Evolutionary conservation across 306 rosid genomes (phyloP), one percentile per base, ranked within the genome.

Genomic region (Hippophae tibetana): DNA sequence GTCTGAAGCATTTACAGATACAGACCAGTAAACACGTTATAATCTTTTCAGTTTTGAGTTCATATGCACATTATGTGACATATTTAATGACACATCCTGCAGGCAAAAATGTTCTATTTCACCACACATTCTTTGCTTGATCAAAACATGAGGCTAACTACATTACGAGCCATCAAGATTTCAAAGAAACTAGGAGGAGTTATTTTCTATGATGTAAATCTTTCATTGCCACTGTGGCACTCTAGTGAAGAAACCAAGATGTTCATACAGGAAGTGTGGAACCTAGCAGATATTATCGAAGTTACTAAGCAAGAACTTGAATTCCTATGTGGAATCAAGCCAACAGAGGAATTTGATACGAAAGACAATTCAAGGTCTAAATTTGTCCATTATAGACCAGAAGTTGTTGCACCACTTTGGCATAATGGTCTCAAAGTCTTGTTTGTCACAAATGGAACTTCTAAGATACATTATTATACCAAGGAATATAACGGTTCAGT

Each of bases 231-330:
- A 42, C 76, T 92, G 9, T 92, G 98, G 98, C 81, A 74, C 38
- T 92, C 95, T 44, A 59, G 67, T 43, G 96, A 92, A 74, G 98
- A 92, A 72, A 78, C 93, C 46, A 81, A 71, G 78, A 65, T 47
- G 60, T 82, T 85, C 77, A 74, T 87, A 58, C 80, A 78, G 64
- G 71, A 79, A 80, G 93, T 72, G n/a, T 92, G 95, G 98, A 78
- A 73, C 74, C 86, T 78, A 57, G 92, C 95, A 7, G 95, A 92
- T 70, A 56, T 92, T 67, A 82, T 92, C 75, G 98, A 92, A 79
- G 86, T 92, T 69, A 92, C 96, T 26, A 87, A 92, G 79, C 98
- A 87, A 80, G 98, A 92, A 62, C 83, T 92, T 56, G 98, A 92
- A 79, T 92, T 87, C 57, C 74, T 92, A 66, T 87, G 89, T 5